Percentiles rank a stretch among this genome's conserved stretches.
phyloP scores from a whole-genome alignment of 768 basidiomycete species.

The Boletellus ananiceps region DNA sequence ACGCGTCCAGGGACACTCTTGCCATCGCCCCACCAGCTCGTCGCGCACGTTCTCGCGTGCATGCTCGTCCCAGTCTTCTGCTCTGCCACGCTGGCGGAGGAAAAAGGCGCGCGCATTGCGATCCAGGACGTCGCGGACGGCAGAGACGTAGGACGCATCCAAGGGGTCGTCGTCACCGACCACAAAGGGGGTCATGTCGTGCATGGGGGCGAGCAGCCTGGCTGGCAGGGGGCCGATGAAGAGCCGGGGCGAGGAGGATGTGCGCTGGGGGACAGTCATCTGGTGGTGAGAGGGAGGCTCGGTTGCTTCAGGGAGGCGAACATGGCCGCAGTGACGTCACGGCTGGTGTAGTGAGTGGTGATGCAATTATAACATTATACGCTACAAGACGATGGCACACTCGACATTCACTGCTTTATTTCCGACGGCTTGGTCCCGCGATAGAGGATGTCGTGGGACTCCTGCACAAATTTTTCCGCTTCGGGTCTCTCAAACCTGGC shows the following conservation, averaged over 20 bases:
- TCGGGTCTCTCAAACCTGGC: slow-evolving; percentile 64
- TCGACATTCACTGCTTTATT: slow-evolving; percentile 22
- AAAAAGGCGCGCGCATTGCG: slow-evolving; percentile 63
- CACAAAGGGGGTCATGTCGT: slow-evolving; percentile 21
- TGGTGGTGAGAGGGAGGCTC: not conserved
- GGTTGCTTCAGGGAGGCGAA: not conserved
- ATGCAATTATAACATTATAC: slow-evolving; percentile 14
- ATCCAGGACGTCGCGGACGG: slow-evolving; percentile 39
- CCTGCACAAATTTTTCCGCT: slow-evolving; percentile 57
- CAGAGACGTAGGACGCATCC: slow-evolving; percentile 35
- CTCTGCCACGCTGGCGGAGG: slow-evolving; percentile 55
- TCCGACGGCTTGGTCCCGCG: slow-evolving; percentile 23
- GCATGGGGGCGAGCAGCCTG: slow-evolving; percentile 42
- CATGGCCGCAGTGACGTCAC: slow-evolving; percentile 25
- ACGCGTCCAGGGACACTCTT: slow-evolving; percentile 61
- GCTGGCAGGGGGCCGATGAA: slow-evolving; percentile 80
- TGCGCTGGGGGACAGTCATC: slow-evolving; percentile 9
- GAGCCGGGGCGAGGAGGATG: slow-evolving; percentile 33
- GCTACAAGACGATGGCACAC: not conserved
- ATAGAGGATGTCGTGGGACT: slow-evolving; percentile 54
- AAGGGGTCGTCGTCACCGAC: slow-evolving; percentile 30
- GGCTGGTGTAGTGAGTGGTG: slow-evolving; percentile 19
- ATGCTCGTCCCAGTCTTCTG: slow-evolving; percentile 62
- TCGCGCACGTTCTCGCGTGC: slow-evolving; percentile 47
- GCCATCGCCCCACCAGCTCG: slow-evolving; percentile 60